These are phyloP conservation scores for Trichoderma reesei DNA, from an alignment of 495 filamentous ascomycete species.

Conservation along the genomic window DNA sequence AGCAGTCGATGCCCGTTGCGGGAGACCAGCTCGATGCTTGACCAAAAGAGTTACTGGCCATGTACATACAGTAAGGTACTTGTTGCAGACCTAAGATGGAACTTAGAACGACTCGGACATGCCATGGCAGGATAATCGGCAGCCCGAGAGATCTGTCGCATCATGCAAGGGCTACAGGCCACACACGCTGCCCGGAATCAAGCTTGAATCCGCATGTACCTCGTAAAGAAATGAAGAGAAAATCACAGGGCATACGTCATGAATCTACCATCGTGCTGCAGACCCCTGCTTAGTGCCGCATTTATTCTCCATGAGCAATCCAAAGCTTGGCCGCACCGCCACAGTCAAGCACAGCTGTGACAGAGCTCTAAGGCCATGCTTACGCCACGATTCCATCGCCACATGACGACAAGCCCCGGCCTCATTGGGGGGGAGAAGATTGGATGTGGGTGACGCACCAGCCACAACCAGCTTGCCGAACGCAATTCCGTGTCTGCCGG, in stretches of 20 bases:
- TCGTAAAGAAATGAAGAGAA: not conserved
- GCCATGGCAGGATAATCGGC: no score
- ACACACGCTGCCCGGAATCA: no score
- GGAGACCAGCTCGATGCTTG: no score
- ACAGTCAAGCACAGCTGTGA: not conserved
- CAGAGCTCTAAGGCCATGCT: not conserved
- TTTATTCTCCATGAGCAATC: not conserved
- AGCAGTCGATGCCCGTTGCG: not conserved
- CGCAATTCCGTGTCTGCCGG: not conserved
- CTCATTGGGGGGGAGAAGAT: no score
- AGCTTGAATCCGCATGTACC: not conserved
- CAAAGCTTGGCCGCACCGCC: not conserved
- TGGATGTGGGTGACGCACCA: not conserved
- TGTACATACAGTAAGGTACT: no score
- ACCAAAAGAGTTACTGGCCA: no score
- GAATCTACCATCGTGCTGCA: not conserved
- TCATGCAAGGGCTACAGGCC: no score
- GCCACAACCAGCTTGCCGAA: not conserved
- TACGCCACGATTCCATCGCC: not conserved
- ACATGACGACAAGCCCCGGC: not conserved
- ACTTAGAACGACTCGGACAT: no score
- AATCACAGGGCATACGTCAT: not conserved
- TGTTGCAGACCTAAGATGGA: no score
- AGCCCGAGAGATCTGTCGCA: no score
- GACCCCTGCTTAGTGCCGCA: constrained; percentile 3